A percentile compares a stretch with the other conserved stretches of the same genome.
These are phyloP conservation scores for Fusarium armeniacum DNA, from an alignment of 2,329 filamentous ascomycete species.

Conservation along the genomic window DNA sequence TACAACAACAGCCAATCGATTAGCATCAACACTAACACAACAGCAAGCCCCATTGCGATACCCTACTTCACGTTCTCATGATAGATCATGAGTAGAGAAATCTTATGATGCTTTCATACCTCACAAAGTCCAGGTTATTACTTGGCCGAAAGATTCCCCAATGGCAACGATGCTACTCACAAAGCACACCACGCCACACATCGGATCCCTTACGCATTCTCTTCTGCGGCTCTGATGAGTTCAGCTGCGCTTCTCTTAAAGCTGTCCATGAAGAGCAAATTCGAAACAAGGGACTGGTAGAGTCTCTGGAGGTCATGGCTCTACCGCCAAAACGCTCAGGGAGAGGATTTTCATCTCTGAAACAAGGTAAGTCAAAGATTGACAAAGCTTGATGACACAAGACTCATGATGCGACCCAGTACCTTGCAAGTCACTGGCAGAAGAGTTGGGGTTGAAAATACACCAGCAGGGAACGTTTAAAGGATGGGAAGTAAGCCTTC, in stretches of 20 bases:
- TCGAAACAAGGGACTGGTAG: conserved; percentile 68
- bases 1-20: background rate
- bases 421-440: conserved; percentile 77
- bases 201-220: conserved; percentile 82
- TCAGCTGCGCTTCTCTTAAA: conserved; percentile 83
- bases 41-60: background rate
- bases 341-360: conserved; percentile 77
- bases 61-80: background rate
- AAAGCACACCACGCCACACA: conserved; percentile 20
- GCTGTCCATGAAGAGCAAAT: conserved; percentile 75
- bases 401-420: conserved; percentile 62
- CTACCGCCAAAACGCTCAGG: conserved; percentile 84
- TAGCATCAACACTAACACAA: background rate
- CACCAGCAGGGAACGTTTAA: conserved; percentile 87
- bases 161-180: conserved; percentile 42
- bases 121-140: conserved; percentile 21
- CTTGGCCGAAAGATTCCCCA: conserved; percentile 20
- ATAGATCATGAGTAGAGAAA: background rate
- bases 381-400: background rate
- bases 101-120: conserved; percentile 40
- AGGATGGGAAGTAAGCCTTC: conserved; percentile 77
- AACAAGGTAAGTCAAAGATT: conserved; percentile 66
- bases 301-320: conserved; percentile 88
- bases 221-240: conserved; percentile 94
- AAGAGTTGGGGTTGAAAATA: conserved; percentile 73